Percentiles rank a stretch among this genome's conserved stretches.
Evolutionary conservation across 2,329 filamentous ascomycete genomes (phyloP).

Genomic region (Xylaria sp.): DNA sequence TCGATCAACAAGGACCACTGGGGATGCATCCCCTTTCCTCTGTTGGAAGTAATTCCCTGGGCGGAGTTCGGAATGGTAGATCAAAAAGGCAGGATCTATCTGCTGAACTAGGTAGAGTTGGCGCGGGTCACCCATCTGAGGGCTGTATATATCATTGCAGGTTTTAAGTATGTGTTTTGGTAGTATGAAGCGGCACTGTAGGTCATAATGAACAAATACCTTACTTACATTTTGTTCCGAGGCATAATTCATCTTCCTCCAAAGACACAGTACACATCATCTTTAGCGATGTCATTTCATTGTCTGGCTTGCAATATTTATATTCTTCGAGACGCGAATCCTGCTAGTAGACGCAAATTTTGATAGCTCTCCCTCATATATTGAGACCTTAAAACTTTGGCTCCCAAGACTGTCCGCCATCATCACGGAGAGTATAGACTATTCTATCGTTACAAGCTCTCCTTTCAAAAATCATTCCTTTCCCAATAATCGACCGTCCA

Average conservation of each 20-base stretch:
- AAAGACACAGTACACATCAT: neutral
- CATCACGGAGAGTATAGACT: neutral
- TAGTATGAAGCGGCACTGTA: neutral
- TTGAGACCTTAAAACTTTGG: neutral
- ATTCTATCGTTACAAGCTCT: constrained; percentile 2
- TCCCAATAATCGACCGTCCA: neutral
- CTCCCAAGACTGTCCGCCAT: neutral
- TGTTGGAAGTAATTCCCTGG: neutral
- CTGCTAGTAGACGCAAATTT: neutral
- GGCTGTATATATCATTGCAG: constrained; percentile 14
- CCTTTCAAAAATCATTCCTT: neutral
- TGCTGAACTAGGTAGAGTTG: neutral
- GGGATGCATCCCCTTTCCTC: neutral
- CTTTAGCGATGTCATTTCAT: neutral
- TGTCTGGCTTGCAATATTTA: neutral
- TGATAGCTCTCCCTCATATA: neutral
- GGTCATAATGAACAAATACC: neutral
- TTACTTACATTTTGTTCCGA: neutral
- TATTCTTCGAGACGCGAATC: neutral
- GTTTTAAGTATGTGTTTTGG: neutral
- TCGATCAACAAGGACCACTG: too few relatives aligned
- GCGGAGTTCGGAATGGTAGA: constrained; percentile 8
- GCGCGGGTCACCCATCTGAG: neutral
- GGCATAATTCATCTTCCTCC: neutral
- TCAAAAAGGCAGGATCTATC: neutral